Evolutionary conservation across 306 rosid genomes (phyloP).

Genomic region (Prunus fruticosa): DNA sequence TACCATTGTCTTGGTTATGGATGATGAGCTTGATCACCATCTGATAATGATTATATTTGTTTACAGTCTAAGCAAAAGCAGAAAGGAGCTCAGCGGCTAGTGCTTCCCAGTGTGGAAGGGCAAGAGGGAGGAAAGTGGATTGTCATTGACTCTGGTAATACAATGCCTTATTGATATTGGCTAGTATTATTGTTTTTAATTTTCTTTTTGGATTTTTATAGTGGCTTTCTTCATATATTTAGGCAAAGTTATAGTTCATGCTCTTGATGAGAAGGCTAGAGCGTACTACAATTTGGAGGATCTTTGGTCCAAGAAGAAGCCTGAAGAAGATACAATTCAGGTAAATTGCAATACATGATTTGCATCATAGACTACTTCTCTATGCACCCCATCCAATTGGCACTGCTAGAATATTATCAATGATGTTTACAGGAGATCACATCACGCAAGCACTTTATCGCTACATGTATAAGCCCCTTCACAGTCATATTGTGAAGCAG

Average conservation of each 20-base stretch:
- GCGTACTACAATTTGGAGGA: conserved; percentile 84
- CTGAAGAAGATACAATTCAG: conserved; percentile 50
- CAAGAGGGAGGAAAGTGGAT: conserved; percentile 90
- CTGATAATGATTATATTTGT: background rate
- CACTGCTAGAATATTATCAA: background rate
- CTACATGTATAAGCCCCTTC: background rate
- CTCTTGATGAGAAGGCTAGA: conserved; percentile 95
- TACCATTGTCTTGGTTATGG: background rate
- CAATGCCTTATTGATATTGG: background rate
- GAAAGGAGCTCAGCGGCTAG: conserved; percentile 56
- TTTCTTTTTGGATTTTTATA: background rate
- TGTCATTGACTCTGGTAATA: conserved; percentile 80
- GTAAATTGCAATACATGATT: conserved; percentile 27
- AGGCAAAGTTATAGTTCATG: conserved; percentile 90
- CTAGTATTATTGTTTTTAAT: background rate
- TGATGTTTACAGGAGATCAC: background rate
- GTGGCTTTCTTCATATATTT: conserved; percentile 10
- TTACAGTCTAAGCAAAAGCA: conserved; percentile 86
- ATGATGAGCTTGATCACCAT: background rate
- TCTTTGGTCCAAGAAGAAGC: conserved; percentile 55
- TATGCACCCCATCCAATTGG: background rate
- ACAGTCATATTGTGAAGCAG: background rate
- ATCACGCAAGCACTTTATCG: background rate
- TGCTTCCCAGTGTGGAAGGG: conserved; percentile 88
- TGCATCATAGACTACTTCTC: background rate